These are phyloP conservation scores for Striga asiatica DNA, from an alignment of 257 asterid genomes.

Conservation along the genomic window DNA sequence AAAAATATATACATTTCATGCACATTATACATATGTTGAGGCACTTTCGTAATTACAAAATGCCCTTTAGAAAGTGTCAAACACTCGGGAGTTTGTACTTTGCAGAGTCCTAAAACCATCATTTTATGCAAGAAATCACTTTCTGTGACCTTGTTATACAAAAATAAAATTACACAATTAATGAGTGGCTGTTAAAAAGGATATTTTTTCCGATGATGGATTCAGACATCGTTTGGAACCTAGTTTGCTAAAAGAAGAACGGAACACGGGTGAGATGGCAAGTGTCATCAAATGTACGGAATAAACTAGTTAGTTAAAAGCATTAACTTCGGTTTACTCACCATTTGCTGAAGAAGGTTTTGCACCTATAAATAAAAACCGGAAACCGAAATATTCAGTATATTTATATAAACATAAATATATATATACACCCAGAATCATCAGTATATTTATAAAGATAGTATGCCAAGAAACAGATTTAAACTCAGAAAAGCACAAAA, in stretches of 20 bases:
- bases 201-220: slow-evolving; percentile 80
- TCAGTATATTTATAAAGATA: no score
- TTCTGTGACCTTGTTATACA: neutral
- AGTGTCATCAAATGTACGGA: neutral
- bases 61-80: neutral
- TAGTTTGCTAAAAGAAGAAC: slow-evolving; percentile 60
- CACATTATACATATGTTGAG: no score
- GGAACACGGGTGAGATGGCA: slow-evolving; percentile 2
- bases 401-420: no score
- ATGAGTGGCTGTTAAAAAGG: slow-evolving; percentile 33
- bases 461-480: neutral
- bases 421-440: no score
- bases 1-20: neutral
- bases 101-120: no score
- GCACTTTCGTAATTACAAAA: neutral
- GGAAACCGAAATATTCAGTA: slow-evolving; percentile 10
- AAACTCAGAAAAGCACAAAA: neutral
- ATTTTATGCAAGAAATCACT: neutral
- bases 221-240: slow-evolving; percentile 91
- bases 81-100: neutral
- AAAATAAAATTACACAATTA: neutral
- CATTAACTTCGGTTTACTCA: slow-evolving; percentile 20
- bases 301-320: neutral
- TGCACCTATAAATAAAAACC: slow-evolving; percentile 46
- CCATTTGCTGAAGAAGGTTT: slow-evolving; percentile 89